These are phyloP conservation scores for Aaosphaeria pasadenensis DNA, from an alignment of 2,329 filamentous ascomycete species.

Conservation along the genomic window DNA sequence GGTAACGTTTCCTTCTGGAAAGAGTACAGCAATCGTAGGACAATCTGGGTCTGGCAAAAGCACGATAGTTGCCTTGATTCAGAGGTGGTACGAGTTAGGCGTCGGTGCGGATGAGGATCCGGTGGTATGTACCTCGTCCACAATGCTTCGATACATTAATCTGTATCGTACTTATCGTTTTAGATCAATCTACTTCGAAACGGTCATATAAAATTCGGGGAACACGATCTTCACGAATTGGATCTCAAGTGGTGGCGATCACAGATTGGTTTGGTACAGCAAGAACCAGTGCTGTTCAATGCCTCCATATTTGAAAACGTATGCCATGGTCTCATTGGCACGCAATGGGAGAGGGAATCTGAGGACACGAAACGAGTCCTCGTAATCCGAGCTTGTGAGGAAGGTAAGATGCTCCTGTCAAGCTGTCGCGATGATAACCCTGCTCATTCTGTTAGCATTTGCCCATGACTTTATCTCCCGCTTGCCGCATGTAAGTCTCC, in stretches of 20 bases:
- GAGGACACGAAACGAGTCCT: slow-evolving; percentile 39
- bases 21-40: slow-evolving; percentile 85
- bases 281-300: slow-evolving; percentile 3
- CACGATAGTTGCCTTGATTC: slow-evolving; percentile 84
- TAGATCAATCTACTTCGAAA: slow-evolving; percentile 88
- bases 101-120: not conserved
- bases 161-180: slow-evolving; percentile 82
- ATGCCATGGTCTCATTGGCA: not conserved
- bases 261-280: slow-evolving; percentile 70
- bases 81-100: slow-evolving; percentile 68
- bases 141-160: slow-evolving; percentile 70
- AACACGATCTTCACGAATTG: slow-evolving; percentile 65
- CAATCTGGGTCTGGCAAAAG: slow-evolving; percentile 90
- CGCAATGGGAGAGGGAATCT: not conserved
- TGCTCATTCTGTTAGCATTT: slow-evolving; percentile 58
- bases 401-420: slow-evolving; percentile 74
- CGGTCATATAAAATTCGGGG: slow-evolving; percentile 7
- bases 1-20: slow-evolving; percentile 75
- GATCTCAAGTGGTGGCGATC: slow-evolving; percentile 88
- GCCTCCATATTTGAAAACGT: not conserved
- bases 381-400: slow-evolving; percentile 55
- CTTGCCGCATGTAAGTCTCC: not conserved
- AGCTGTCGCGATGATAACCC: no score
- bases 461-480: slow-evolving; percentile 78
- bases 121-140: slow-evolving; percentile 51